Evolutionary conservation across 176 grass and related monocot species (phyloP).

Genomic region (Carex littledalei): DNA sequence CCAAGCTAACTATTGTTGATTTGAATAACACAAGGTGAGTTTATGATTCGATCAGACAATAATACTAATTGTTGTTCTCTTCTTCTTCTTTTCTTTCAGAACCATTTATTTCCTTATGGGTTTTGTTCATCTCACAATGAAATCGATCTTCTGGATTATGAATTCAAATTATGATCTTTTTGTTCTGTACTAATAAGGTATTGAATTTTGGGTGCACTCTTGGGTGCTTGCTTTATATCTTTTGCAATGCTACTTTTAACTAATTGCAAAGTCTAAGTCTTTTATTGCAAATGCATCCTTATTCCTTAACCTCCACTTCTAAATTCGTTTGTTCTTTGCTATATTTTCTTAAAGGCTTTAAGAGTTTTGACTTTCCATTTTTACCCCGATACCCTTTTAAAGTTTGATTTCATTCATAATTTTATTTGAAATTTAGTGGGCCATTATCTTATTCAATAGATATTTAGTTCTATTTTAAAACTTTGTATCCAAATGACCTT

Average conservation of each 20-base stretch:
- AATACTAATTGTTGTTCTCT: neutral
- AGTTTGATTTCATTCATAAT: neutral
- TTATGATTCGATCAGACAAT: neutral
- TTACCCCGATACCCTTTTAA: neutral
- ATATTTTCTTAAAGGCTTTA: neutral
- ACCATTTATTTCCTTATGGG: neutral
- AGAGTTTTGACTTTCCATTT: neutral
- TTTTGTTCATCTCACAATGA: neutral
- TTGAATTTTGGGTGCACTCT: neutral
- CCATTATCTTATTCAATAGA: neutral
- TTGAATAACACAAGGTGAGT: conserved; percentile 16
- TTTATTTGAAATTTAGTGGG: neutral
- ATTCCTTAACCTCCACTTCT: neutral
- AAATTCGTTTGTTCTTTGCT: neutral
- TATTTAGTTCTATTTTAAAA: neutral
- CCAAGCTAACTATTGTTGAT: conserved; percentile 9
- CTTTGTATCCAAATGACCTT: neutral
- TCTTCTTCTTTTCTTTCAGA: neutral
- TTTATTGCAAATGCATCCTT: neutral
- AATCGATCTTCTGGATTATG: neutral
- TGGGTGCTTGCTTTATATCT: neutral
- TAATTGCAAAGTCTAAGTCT: neutral
- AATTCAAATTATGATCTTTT: neutral
- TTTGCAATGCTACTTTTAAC: neutral
- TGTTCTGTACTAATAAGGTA: neutral